Conservation (phyloP, 257 asterid species). For the Mitragyna speciosa region DNA sequence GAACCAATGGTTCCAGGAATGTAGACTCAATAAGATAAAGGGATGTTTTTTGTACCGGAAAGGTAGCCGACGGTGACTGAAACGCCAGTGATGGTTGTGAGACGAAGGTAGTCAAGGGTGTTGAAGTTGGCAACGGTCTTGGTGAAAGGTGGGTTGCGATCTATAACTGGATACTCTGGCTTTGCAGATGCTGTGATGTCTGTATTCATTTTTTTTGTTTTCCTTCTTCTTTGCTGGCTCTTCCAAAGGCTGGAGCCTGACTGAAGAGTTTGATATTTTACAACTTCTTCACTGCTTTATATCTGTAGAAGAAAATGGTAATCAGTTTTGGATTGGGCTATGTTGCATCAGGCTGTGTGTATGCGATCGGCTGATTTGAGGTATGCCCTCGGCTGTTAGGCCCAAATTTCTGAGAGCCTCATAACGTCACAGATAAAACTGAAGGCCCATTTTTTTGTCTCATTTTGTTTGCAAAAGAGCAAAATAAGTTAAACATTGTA, state of each 20-base stretch:
- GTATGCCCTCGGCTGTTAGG: neutral
- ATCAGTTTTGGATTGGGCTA: neutral
- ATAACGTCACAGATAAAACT: neutral
- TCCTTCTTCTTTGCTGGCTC: conserved; percentile 10
- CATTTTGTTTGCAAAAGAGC: no score
- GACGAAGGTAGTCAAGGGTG: conserved; percentile 83
- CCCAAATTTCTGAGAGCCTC: neutral
- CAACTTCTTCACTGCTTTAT: neutral
- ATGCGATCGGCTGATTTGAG: neutral
- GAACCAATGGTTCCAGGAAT: neutral
- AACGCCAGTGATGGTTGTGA: conserved; percentile 83
- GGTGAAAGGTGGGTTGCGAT: conserved; percentile 91
- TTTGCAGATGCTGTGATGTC: conserved; percentile 87
- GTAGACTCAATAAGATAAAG: neutral
- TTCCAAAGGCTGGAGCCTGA: neutral
- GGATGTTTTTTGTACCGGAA: conserved; percentile 48
- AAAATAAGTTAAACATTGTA: no score
- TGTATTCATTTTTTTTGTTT: conserved; percentile 62
- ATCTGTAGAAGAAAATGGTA: neutral
- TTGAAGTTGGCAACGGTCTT: conserved; percentile 83
- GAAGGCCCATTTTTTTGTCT: neutral
- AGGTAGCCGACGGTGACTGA: conserved; percentile 96
- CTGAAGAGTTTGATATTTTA: no score
- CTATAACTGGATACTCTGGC: conserved; percentile 86
- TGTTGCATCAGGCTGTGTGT: neutral